These are phyloP conservation scores for Trypanosoma conorhini DNA, from an alignment of 208 protist species.

Conservation along the genomic window DNA sequence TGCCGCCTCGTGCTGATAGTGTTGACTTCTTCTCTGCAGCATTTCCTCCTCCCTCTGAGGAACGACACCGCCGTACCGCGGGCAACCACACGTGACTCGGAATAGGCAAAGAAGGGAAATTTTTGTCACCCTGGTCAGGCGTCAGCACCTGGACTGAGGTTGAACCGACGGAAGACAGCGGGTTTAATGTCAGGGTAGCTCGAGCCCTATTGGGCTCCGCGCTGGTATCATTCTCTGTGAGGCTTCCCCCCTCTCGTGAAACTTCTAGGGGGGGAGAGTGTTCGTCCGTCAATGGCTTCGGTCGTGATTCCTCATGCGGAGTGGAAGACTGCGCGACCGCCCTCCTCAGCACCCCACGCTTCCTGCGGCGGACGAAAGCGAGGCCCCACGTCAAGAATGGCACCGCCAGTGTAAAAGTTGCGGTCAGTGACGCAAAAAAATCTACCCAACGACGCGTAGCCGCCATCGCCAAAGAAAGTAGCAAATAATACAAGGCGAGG, in stretches of 20 bases:
- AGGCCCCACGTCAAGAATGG: too few species aligned
- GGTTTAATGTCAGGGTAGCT: neutral
- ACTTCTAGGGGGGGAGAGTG: too few species aligned
- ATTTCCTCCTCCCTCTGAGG: neutral
- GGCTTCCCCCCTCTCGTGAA: neutral
- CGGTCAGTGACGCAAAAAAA: constrained; percentile 29
- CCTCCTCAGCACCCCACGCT: too few species aligned
- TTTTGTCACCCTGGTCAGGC: neutral
- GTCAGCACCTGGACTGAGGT: neutral
- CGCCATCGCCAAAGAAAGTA: constrained; percentile 33
- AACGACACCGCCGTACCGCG: neutral
- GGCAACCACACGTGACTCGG: neutral
- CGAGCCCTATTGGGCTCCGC: neutral
- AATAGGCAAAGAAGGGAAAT: neutral
- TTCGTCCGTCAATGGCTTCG: too few species aligned
- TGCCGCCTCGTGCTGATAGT: neutral
- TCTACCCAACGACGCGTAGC: constrained; percentile 35
- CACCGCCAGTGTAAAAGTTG: constrained; percentile 2
- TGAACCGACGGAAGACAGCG: neutral
- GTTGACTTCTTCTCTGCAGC: neutral
- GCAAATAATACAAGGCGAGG: constrained; percentile 40
- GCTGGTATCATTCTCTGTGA: neutral
- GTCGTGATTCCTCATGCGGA: too few species aligned
- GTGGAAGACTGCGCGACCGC: too few species aligned
- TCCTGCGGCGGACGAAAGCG: too few species aligned